Conservation (phyloP, 495 filamentous ascomycete genomes). For the Penicillium paxilli region DNA sequence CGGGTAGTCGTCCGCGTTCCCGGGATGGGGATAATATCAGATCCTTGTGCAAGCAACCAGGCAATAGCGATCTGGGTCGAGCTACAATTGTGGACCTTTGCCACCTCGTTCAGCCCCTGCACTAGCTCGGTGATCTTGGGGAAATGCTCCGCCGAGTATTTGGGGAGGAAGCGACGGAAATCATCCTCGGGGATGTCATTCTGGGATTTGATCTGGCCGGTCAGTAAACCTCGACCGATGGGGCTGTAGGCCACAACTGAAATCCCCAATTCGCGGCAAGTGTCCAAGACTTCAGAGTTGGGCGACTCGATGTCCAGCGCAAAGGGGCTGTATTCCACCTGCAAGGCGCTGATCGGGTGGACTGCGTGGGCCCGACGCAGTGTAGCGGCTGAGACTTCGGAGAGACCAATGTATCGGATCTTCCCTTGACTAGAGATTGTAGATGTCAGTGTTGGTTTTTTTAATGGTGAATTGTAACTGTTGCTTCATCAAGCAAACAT, state of each 20-base stretch:
- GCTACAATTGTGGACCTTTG: constrained; percentile 28
- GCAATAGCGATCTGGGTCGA: constrained; percentile 13
- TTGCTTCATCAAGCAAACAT: background rate
- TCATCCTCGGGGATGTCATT: constrained; percentile 48
- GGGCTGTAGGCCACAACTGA: constrained; percentile 63
- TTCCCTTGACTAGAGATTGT: constrained; percentile 45
- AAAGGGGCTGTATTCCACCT: constrained; percentile 66
- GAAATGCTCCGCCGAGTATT: constrained; percentile 54
- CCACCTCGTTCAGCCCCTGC: constrained; percentile 38
- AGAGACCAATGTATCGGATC: constrained; percentile 56
- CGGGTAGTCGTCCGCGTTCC: constrained; percentile 54
- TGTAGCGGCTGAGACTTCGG: constrained; percentile 53
- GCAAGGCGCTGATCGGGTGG: constrained; percentile 57
- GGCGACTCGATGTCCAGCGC: constrained; percentile 57
- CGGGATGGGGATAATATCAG: constrained; percentile 58
- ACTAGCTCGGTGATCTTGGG: constrained; percentile 52
- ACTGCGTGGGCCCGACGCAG: constrained; percentile 63
- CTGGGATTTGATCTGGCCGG: constrained; percentile 42
- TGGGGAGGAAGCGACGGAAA: constrained; percentile 38
- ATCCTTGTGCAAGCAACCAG: constrained; percentile 40
- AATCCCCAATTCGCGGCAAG: constrained; percentile 62
- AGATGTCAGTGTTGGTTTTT: background rate
- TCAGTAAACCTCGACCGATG: constrained; percentile 60
- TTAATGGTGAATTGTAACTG: background rate
- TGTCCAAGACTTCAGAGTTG: constrained; percentile 46